These are phyloP conservation scores for Jamesozyma piceae DNA, from an alignment of 805 yeast species.

Conservation along the genomic window DNA sequence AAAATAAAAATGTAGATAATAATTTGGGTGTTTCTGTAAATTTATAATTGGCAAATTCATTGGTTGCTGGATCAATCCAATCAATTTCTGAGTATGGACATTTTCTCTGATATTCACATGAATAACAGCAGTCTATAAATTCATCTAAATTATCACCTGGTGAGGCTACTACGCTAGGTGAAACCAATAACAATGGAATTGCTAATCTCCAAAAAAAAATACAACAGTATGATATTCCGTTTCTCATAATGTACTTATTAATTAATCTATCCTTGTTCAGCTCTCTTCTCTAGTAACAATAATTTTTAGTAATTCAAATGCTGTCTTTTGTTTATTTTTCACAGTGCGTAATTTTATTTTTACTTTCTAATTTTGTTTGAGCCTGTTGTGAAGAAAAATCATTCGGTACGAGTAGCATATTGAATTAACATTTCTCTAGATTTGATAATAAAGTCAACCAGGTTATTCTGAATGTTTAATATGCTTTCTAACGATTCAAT, in stretches of 20 bases:
- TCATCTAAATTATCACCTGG: conserved; percentile 54
- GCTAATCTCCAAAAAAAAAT: too few species aligned
- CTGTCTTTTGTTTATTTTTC: too few species aligned
- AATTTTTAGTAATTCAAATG: too few species aligned
- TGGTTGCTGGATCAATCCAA: conserved; percentile 20
- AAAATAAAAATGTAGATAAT: conserved; percentile 40
- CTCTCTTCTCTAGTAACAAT: too few species aligned
- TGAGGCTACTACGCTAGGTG: conserved; percentile 31
- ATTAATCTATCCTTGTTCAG: too few species aligned
- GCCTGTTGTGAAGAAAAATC: neutral
- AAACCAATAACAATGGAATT: neutral
- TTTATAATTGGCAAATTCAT: conserved; percentile 16
- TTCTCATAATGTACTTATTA: too few species aligned
- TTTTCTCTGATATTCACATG: conserved; percentile 34
- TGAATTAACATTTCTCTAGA: conserved; percentile 10
- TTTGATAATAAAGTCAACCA: conserved; percentile 13
- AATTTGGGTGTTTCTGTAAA: conserved; percentile 26
- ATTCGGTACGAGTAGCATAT: neutral
- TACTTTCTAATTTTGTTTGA: too few species aligned
- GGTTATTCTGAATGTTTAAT: conserved; percentile 12
- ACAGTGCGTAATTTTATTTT: too few species aligned
- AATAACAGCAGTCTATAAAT: conserved; percentile 45
- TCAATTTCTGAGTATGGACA: conserved; percentile 17
- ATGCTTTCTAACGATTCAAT: conserved; percentile 5
- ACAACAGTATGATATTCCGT: too few species aligned